Conservation (phyloP, 768 basidiomycete species). For the Omphalotus guepiniiformis region DNA sequence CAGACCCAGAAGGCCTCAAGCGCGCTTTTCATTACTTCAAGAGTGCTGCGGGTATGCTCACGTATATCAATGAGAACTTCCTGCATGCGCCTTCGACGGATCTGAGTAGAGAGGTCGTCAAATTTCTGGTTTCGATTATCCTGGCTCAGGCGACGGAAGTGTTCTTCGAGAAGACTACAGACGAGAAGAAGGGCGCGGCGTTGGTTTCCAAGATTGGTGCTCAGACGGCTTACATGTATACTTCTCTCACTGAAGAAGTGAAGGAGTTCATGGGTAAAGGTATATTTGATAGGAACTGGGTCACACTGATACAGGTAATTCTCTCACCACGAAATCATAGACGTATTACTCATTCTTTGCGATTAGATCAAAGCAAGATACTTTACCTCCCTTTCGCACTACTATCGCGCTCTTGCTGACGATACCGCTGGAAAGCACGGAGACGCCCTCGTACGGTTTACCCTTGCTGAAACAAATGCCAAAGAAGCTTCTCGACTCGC, state of each 20-base stretch:
- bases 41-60: conserved; percentile 92
- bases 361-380: conserved; percentile 86
- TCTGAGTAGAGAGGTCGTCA: conserved; percentile 89
- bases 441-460: conserved; percentile 77
- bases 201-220: conserved; percentile 82
- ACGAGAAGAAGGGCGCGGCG: conserved; percentile 81
- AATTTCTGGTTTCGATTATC: conserved; percentile 84
- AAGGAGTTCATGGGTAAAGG: conserved; percentile 98
- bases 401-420: conserved; percentile 81
- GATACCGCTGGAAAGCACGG: conserved; percentile 75
- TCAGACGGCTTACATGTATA: conserved; percentile 81
- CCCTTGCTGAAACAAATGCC: conserved; percentile 68
- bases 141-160: conserved; percentile 94
- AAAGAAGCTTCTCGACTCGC: conserved; percentile 79
- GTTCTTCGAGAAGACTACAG: conserved; percentile 91
- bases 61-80: conserved; percentile 99
- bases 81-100: conserved; percentile 96
- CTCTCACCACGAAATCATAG: not conserved
- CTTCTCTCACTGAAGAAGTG: conserved; percentile 79
- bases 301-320: conserved; percentile 75
- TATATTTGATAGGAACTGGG: conserved; percentile 93
- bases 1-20: conserved; percentile 89
- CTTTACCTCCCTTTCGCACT: conserved; percentile 82
- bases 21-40: conserved; percentile 90
- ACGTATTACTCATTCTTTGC: too few species aligned